Evolutionary conservation across 345 rosid species (phyloP), one percentile per base, ranked within the genome.

Genomic region (Populus alba): DNA sequence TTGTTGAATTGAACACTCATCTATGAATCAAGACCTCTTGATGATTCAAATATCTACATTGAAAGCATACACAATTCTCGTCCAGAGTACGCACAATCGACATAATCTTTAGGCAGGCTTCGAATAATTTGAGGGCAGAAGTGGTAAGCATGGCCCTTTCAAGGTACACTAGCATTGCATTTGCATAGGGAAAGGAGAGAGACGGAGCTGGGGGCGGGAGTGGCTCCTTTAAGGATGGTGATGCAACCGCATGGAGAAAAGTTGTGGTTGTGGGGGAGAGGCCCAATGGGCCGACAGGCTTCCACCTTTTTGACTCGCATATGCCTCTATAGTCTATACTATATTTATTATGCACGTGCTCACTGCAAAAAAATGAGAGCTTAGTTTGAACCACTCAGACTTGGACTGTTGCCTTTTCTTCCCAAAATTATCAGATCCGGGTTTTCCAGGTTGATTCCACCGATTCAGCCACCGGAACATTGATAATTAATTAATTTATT

Each of bases 211-310:
- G 63, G 63, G 27, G 63, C 18, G 59, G 59, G 43, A 31, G 33
- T 31, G 33, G 33, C 9, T 18, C 59, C 23, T 2, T 53, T 20
- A 7, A 18, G 23, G 8, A 55, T 55, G 61, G 25, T 2, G 61
- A 55, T 53, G 59, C n/a, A 20, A 57, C 1, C 25, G 27, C 27
- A 8, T 57, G 27, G 62, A 57, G 62, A n/a, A 8, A 55, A 22
- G 62, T n/a, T 67, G 53, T 38, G 75, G 62, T 0, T 31, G 61
- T 9, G 74, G 62, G 75, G 35, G 11, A 45, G 67, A 53, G 79
- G 81, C 78, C 79, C 82, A 73, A 76, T 79, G 83, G 83, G 77
- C 80, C 69, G 15, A 66, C 77, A 55, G 29, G 38, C 51, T 43
- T 49, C 0, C 33, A 0, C 37, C 75, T 68, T 77, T 33, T 80